Evolutionary conservation across 1,139 yeast genomes (phyloP).

Genomic region (Citeromyces siamensis): DNA sequence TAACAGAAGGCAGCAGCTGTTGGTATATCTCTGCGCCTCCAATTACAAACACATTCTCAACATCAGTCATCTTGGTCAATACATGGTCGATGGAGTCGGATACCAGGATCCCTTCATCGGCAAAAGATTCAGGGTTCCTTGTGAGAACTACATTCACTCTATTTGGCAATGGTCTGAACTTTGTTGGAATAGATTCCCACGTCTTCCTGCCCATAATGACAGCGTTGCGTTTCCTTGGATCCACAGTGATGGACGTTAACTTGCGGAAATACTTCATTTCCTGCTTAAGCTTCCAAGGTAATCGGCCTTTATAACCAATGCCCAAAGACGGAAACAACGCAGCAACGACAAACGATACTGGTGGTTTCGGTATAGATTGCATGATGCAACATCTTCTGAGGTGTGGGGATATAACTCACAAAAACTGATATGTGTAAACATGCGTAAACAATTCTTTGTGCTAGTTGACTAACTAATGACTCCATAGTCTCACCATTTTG

Average conservation of each 20-base stretch:
- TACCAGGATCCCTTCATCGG: slow-evolving; percentile 20
- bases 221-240: slow-evolving; percentile 38
- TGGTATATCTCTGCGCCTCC: slow-evolving; percentile 91
- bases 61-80: slow-evolving; percentile 15
- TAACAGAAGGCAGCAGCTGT: slow-evolving; percentile 29
- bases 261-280: slow-evolving; percentile 81
- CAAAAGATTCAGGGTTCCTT: slow-evolving; percentile 21
- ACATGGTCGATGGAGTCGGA: slow-evolving; percentile 37
- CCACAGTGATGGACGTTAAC: slow-evolving; percentile 40
- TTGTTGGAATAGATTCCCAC: slow-evolving; percentile 85
- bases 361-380: slow-evolving; percentile 12
- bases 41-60: slow-evolving; percentile 63
- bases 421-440: no score
- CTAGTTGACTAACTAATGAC: no score
- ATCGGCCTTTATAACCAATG: slow-evolving; percentile 67
- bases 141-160: slow-evolving; percentile 72
- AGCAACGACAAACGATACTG: slow-evolving; percentile 65
- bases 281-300: slow-evolving; percentile 81
- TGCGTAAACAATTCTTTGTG: no score
- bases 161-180: slow-evolving; percentile 71
- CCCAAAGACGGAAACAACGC: slow-evolving; percentile 74
- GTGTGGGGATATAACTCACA: slow-evolving; percentile 4
- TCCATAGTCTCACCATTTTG: slow-evolving; percentile 87
- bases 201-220: slow-evolving; percentile 96
- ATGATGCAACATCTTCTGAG: background rate